phyloP scores from a whole-genome alignment of 2,329 filamentous ascomycete genomes.

The Fusarium chuoi region DNA sequence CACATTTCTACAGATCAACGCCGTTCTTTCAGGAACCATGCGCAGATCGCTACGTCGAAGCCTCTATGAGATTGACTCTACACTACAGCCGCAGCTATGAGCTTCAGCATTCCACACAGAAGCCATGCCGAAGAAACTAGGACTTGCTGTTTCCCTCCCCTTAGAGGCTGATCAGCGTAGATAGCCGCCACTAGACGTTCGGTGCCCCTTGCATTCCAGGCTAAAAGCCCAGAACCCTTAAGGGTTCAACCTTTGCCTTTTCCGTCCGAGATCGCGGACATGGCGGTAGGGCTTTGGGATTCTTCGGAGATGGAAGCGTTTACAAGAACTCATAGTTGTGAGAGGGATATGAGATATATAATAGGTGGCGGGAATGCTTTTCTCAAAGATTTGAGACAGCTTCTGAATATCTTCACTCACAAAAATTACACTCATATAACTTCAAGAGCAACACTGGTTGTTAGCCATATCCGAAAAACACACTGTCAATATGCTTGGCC shows the following conservation, averaged over 20 bases:
- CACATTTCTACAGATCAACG: conserved; percentile 13
- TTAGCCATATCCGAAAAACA: not conserved
- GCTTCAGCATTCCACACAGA: conserved; percentile 19
- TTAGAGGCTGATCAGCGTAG: not conserved
- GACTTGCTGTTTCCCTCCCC: no score
- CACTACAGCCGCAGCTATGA: not conserved
- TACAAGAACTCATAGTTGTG: not conserved
- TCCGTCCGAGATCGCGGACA: conserved; percentile 22
- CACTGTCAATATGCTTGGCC: conserved; percentile 32
- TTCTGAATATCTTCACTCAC: not conserved
- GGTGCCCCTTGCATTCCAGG: conserved; percentile 24
- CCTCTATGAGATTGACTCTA: not conserved
- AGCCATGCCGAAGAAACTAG: not conserved
- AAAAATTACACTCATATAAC: not conserved
- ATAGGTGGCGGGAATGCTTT: not conserved
- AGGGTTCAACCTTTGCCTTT: conserved; percentile 7
- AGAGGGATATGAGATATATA: not conserved
- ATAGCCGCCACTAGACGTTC: conserved; percentile 17
- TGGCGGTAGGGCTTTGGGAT: conserved; percentile 14
- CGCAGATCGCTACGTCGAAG: conserved; percentile 2
- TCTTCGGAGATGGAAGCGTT: conserved; percentile 4
- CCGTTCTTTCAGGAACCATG: conserved; percentile 9
- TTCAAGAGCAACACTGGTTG: not conserved
- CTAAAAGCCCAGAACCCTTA: conserved; percentile 18
- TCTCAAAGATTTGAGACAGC: not conserved